Conservation (phyloP, 2,329 filamentous ascomycete genomes). For the Arthroderma sp. region DNA sequence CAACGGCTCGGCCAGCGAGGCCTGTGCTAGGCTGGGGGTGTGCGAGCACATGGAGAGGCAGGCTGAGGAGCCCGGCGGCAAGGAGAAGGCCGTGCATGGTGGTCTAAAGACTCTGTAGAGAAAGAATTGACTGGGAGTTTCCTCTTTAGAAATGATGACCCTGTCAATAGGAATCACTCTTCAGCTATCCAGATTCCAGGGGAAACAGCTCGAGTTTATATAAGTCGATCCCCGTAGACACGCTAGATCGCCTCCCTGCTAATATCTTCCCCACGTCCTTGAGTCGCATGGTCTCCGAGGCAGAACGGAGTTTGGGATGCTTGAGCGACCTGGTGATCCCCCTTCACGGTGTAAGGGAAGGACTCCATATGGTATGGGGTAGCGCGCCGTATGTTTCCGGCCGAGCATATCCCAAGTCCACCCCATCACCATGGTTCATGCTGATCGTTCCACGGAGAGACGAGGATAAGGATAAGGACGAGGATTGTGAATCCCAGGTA, state of each 20-base stretch:
- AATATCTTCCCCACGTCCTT: not conserved
- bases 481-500: not conserved
- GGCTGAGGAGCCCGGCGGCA: conserved; percentile 12
- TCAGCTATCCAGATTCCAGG: not conserved
- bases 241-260: not conserved
- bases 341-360: not conserved
- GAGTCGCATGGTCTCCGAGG: not conserved
- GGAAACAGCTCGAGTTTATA: not conserved
- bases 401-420: not conserved
- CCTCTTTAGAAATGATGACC: not conserved
- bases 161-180: not conserved
- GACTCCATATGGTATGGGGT: not conserved
- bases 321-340: not conserved
- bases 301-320: not conserved
- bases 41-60: conserved; percentile 9
- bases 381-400: conserved; percentile 1
- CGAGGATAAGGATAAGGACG: not conserved
- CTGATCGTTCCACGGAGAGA: not conserved
- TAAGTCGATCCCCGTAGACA: not conserved
- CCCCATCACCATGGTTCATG: not conserved
- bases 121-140: not conserved
- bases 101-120: not conserved
- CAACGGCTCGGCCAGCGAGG: conserved; percentile 6
- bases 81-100: conserved; percentile 13
- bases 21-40: conserved; percentile 9